phyloP scores from a whole-genome alignment of 306 rosid species.

The Vicia faba region DNA sequence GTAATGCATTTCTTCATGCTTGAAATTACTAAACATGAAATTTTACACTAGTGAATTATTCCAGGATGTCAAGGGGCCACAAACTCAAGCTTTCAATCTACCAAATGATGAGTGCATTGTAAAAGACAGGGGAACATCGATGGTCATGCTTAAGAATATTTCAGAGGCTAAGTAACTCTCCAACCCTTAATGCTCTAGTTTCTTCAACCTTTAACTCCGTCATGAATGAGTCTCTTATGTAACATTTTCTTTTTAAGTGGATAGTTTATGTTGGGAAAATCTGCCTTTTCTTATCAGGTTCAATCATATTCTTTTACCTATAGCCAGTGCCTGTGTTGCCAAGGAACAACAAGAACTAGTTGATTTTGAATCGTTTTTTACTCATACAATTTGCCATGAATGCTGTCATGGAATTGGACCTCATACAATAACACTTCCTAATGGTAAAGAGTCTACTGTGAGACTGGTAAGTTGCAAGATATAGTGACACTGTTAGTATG shows the following conservation, averaged over 20 bases:
- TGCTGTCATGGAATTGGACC: slow-evolving; percentile 99
- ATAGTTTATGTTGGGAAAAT: slow-evolving; percentile 16
- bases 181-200: slow-evolving; percentile 30
- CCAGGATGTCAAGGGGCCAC: slow-evolving; percentile 98
- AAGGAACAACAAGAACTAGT: slow-evolving; percentile 73
- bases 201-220: slow-evolving; percentile 26
- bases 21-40: slow-evolving; percentile 22
- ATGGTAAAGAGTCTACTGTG: slow-evolving; percentile 83
- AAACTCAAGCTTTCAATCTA: slow-evolving; percentile 92
- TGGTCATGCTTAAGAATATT: slow-evolving; percentile 98
- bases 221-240: slow-evolving; percentile 29
- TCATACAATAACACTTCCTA: slow-evolving; percentile 85
- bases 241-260: slow-evolving; percentile 4
- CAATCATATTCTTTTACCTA: slow-evolving; percentile 82
- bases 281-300: slow-evolving; percentile 62
- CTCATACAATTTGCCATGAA: slow-evolving; percentile 95
- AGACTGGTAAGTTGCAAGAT: slow-evolving; percentile 72
- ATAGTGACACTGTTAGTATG: slow-evolving; percentile 12
- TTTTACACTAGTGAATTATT: slow-evolving; percentile 33
- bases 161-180: slow-evolving; percentile 87
- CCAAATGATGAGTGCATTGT: slow-evolving; percentile 95
- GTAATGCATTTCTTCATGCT: slow-evolving; percentile 15
- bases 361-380: slow-evolving; percentile 93
- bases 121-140: slow-evolving; percentile 84
- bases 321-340: slow-evolving; percentile 69